Conservation (phyloP, 805 yeast species). For the Ascoidea asiatica region DNA sequence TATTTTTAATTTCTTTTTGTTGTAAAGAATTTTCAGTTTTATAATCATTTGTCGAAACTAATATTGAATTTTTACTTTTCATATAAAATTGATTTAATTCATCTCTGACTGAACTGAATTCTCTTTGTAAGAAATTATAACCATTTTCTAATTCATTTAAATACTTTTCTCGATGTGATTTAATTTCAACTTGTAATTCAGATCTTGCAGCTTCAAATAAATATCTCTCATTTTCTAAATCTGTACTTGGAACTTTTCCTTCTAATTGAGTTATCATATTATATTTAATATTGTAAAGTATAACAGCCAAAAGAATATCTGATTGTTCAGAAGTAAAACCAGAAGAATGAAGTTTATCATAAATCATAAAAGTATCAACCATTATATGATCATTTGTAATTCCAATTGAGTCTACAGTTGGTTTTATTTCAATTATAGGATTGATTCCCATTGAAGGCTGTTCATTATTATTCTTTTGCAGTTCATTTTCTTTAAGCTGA, state of each 20-base stretch:
- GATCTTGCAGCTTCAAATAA: constrained; percentile 86
- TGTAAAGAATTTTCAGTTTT: constrained; percentile 71
- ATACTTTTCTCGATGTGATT: constrained; percentile 56
- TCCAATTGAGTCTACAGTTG: neutral
- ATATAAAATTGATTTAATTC: constrained; percentile 54
- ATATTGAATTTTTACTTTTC: constrained; percentile 58
- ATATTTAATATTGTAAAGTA: constrained; percentile 21
- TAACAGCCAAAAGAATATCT: constrained; percentile 35
- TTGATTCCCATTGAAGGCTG: neutral
- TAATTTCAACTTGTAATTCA: constrained; percentile 69
- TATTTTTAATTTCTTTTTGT: constrained; percentile 52
- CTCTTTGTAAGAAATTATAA: constrained; percentile 57
- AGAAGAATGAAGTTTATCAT: constrained; percentile 32
- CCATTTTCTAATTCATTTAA: constrained; percentile 53
- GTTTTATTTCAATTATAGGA: neutral
- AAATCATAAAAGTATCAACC: constrained; percentile 54
- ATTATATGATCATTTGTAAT: neutral
- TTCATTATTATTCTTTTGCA: neutral
- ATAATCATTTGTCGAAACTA: constrained; percentile 76
- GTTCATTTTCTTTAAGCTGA: neutral
- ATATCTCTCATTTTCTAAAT: constrained; percentile 77
- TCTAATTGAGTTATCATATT: constrained; percentile 20
- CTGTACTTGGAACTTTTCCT: constrained; percentile 32
- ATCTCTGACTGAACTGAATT: constrained; percentile 60
- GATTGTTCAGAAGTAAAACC: constrained; percentile 56